Evolutionary conservation across 768 basidiomycete genomes (phyloP).

Genomic region (Rhodotorula paludigena): DNA sequence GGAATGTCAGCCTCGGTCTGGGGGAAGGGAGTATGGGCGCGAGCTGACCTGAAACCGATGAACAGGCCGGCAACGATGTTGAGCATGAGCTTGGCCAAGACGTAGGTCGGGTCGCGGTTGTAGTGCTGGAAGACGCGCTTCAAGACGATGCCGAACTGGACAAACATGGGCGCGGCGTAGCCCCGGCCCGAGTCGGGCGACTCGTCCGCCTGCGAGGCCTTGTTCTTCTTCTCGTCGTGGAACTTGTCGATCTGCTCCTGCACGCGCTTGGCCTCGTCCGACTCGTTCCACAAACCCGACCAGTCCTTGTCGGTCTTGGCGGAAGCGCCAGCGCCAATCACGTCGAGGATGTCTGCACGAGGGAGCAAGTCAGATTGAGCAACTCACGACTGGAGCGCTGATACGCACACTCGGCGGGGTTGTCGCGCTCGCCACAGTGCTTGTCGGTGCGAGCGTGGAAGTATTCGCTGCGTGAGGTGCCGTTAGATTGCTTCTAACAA

Average conservation of each 20-base stretch:
- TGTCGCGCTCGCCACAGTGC: constrained; percentile 54
- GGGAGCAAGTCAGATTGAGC: constrained; percentile 51
- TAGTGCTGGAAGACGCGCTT: constrained; percentile 48
- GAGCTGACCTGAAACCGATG: constrained; percentile 32
- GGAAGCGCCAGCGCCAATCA: constrained; percentile 59
- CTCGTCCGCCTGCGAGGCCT: constrained; percentile 36
- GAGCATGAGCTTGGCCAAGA: constrained; percentile 33
- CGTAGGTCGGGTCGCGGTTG: constrained; percentile 48
- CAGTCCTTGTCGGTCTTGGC: constrained; percentile 67
- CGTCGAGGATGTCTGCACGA: constrained; percentile 60
- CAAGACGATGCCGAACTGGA: constrained; percentile 33
- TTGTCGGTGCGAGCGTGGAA: constrained; percentile 56
- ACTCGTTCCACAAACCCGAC: constrained; percentile 77
- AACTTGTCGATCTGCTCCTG: constrained; percentile 57
- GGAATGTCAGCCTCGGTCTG: neutral
- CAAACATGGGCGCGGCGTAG: constrained; percentile 31
- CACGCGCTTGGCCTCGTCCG: constrained; percentile 56
- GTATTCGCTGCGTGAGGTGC: constrained; percentile 45
- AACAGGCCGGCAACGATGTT: constrained; percentile 40
- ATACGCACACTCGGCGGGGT: constrained; percentile 62
- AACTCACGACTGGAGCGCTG: constrained; percentile 56
- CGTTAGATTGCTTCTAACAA: constrained; percentile 51
- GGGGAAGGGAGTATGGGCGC: neutral
- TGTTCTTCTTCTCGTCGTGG: constrained; percentile 43
- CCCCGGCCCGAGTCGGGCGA: constrained; percentile 30